Evolutionary conservation across 371 early-diverging fungal genomes (phyloP), one percentile per base, ranked within the genome.

Genomic region (Smittium mucronatum): DNA sequence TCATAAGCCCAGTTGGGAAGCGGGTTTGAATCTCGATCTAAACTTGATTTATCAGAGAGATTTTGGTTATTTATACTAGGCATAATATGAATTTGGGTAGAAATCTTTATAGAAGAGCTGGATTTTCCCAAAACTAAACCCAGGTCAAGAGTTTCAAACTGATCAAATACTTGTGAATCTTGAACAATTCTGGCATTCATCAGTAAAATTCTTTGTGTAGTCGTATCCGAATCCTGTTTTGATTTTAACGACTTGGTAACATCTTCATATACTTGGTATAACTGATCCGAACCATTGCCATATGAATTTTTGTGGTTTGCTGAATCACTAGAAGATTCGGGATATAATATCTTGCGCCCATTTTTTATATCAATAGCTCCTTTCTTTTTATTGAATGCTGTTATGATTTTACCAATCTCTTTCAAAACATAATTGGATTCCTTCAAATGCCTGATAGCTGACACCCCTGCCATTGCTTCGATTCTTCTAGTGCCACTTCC

Each of bases 401-500:
- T n/a, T 61, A 33, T 61, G 11, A 61, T 61, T 11, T 28, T n/a
- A 30, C 32, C 32, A 28, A 31, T 31, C 26, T 36, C 32, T 31
- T 64, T 15, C 26, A 64, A 64, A 16, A 28, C 64, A 64, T 2
- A 28, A 57, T 47, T 67, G 16, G 29, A 67, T 8, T 67, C 35
- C n/a, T 80, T 74, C 36, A 83, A 82, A 76, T 80, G 82, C 5
- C 82, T 78, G 1, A 81, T 70, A 47, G 84, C 86, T 0, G 87
- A 74, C 21, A 68, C 57, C 1, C 89, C 90, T 1, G 88, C 89
- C 15, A 86, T 84, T 0, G 91, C 91, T 70, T 91, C 91, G 57
- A 91, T 89, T 34, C 91, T 81, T 32, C 91, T 78, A 17, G 89
- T 88, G 25, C 90, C 89, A 0, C 89, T 87, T 34, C 88, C 88